Percentiles rank a stretch among this genome's conserved stretches.
phyloP scores from a whole-genome alignment of 73 alveolate genomes.

The Tetrahymena elliotti region DNA sequence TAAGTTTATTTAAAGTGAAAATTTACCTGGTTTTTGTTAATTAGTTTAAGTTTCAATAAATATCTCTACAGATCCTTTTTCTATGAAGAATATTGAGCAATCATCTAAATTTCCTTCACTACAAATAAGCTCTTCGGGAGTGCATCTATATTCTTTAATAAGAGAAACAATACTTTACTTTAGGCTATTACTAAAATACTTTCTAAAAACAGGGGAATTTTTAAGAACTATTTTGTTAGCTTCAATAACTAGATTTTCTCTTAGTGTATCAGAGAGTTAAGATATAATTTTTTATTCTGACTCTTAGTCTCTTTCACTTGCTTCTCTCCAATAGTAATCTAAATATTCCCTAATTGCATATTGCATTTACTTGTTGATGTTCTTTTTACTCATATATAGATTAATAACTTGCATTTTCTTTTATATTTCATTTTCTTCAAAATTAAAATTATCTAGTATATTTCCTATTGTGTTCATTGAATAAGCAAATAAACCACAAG shows the following conservation, averaged over 20 bases:
- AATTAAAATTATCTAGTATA: conserved; percentile 8
- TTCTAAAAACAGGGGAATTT: not conserved
- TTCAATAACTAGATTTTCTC: conserved; percentile 2
- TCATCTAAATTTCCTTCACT: not conserved
- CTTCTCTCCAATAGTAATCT: conserved; percentile 35
- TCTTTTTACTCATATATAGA: conserved; percentile 21
- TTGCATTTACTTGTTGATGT: not conserved
- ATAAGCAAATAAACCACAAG: conserved; percentile 27
- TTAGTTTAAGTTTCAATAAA: not conserved
- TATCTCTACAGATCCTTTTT: not conserved
- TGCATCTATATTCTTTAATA: not conserved
- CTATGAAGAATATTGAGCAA: not conserved
- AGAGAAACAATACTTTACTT: not conserved
- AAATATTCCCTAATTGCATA: conserved; percentile 14
- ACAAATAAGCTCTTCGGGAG: not conserved
- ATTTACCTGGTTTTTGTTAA: not conserved
- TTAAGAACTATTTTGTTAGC: conserved; percentile 16
- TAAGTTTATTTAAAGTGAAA: not conserved
- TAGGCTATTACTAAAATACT: conserved; percentile 5
- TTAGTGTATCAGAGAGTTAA: conserved; percentile 25
- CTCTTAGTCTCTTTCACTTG: conserved; percentile 19
- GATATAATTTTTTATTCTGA: conserved; percentile 7
- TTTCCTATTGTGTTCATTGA: conserved; percentile 14
- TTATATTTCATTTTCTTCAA: conserved; percentile 4
- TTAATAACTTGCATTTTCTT: conserved; percentile 19